Conservation (phyloP, 331 rosid species). For the Cydonia oblonga region DNA sequence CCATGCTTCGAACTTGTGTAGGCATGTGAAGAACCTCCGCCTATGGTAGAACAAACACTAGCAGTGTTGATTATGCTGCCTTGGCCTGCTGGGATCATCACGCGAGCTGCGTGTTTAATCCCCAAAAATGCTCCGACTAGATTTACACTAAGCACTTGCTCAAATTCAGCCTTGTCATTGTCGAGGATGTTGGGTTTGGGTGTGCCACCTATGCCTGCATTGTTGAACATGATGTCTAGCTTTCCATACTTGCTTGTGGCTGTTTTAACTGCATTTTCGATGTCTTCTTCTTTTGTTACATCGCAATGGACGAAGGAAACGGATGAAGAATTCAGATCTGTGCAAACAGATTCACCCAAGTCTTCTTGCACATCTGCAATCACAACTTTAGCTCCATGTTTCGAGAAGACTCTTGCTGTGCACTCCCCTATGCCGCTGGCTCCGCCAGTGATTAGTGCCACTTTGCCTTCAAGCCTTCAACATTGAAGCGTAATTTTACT, state of each 20-base stretch:
- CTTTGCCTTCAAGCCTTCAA: constrained; percentile 45
- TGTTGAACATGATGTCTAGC: constrained; percentile 54
- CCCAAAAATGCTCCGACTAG: constrained; percentile 34
- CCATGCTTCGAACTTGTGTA: constrained; percentile 36
- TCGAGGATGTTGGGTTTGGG: constrained; percentile 15
- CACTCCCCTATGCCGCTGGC: constrained; percentile 47
- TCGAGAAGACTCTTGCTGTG: constrained; percentile 33
- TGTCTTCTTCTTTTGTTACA: constrained; percentile 25
- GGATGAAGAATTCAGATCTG: neutral
- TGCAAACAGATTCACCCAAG: constrained; percentile 19
- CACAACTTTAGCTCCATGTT: constrained; percentile 40
- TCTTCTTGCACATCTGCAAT: constrained; percentile 41
- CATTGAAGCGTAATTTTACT: neutral
- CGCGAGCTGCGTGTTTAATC: constrained; percentile 41
- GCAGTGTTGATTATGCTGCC: constrained; percentile 19
- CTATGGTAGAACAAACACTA: constrained; percentile 2
- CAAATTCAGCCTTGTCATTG: constrained; percentile 11
- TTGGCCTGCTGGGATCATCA: constrained; percentile 19
- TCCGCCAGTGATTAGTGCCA: constrained; percentile 46
- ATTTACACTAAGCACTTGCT: constrained; percentile 27
- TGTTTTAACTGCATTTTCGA: constrained; percentile 25
- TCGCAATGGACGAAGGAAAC: constrained; percentile 34
- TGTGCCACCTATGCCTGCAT: constrained; percentile 15
- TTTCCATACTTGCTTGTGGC: constrained; percentile 31
- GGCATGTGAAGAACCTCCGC: constrained; percentile 10